Conservation (phyloP, 1,284 basidiomycete species). For the Marasmius oreades region DNA sequence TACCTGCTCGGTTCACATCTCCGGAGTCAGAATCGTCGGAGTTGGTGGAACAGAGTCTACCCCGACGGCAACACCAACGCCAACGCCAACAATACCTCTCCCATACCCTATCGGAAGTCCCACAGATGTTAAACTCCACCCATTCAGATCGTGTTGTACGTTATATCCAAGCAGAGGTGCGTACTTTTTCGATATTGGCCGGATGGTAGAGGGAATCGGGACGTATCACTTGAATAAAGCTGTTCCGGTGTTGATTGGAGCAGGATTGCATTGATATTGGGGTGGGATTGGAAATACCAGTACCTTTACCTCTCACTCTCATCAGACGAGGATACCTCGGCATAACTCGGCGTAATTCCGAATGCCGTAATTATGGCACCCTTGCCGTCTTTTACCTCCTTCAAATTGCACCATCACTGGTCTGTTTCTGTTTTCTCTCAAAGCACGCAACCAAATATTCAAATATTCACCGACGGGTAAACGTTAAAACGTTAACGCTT, state of each 20-base stretch:
- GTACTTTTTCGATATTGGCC: neutral
- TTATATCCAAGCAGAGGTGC: neutral
- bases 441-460: no score
- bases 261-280: neutral
- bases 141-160: neutral
- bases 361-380: no score
- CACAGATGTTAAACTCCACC: neutral
- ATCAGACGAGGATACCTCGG: no score
- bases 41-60: slow-evolving; percentile 21
- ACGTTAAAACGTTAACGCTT: no score
- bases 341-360: no score
- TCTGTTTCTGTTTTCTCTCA: no score
- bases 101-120: neutral
- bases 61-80: neutral
- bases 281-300: neutral
- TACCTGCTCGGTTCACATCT: slow-evolving; percentile 50
- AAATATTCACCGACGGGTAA: no score
- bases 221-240: neutral
- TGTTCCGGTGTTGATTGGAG: neutral
- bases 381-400: no score
- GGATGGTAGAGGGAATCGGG: neutral
- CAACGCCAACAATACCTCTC: neutral
- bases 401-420: no score
- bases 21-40: no score
- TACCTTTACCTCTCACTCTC: no score